These are phyloP conservation scores for Agrostemma githago DNA, from an alignment of 148 eudicot species.

Conservation along the genomic window DNA sequence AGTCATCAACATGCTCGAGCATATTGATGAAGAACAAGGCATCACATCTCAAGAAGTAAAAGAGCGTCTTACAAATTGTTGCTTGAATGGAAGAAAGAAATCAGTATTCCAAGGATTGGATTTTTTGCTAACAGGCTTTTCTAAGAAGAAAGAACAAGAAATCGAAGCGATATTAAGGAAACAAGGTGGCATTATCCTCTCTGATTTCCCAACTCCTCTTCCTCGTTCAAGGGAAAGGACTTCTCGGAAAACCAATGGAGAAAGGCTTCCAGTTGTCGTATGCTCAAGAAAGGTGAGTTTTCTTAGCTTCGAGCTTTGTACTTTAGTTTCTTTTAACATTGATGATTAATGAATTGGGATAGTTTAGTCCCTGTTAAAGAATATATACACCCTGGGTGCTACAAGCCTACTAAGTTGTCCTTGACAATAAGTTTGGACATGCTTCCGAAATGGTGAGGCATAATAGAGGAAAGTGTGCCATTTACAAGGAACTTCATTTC, in stretches of 20 bases:
- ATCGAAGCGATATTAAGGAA: constrained; percentile 53
- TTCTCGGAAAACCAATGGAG: constrained; percentile 35
- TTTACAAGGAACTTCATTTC: no score
- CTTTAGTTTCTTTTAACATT: neutral
- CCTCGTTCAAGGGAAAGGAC: constrained; percentile 42
- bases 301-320: neutral
- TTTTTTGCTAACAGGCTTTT: constrained; percentile 79
- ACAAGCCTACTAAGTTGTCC: neutral
- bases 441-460: neutral
- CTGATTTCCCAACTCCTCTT: constrained; percentile 60
- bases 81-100: constrained; percentile 35
- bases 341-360: neutral
- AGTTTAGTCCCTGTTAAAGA: neutral
- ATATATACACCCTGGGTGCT: neutral
- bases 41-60: constrained; percentile 42
- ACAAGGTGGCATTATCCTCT: constrained; percentile 72
- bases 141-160: constrained; percentile 57
- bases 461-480: neutral
- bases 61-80: constrained; percentile 36
- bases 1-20: constrained; percentile 30
- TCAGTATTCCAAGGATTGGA: constrained; percentile 54
- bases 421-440: neutral
- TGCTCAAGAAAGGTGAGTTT: constrained; percentile 61
- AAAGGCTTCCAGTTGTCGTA: constrained; percentile 62
- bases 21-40: constrained; percentile 26